phyloP scores from a whole-genome alignment of 768 basidiomycete genomes.

The Trametes meyenii region DNA sequence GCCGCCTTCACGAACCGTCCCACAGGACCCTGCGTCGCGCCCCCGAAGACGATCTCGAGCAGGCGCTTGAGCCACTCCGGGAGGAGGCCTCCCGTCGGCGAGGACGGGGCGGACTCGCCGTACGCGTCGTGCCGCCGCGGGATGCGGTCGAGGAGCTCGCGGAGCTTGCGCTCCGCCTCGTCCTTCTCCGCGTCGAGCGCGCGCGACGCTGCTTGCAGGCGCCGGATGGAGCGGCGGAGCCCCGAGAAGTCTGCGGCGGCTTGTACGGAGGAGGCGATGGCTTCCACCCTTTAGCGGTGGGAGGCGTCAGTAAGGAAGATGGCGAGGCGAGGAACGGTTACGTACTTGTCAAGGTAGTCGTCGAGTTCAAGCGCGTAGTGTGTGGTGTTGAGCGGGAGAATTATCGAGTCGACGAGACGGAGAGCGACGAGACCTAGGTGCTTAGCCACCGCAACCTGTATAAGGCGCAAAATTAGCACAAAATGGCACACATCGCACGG shows the following conservation, averaged over 20 bases:
- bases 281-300: slow-evolving; percentile 25
- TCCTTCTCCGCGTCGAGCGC: slow-evolving; percentile 34
- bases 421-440: slow-evolving; percentile 57
- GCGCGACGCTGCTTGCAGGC: slow-evolving; percentile 27
- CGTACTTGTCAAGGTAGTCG: slow-evolving; percentile 49
- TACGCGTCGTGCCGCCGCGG: slow-evolving; percentile 2
- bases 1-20: slow-evolving; percentile 58
- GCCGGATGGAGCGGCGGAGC: slow-evolving; percentile 29
- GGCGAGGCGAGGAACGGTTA: not conserved
- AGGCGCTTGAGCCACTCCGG: slow-evolving; percentile 24
- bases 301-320: not conserved
- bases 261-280: slow-evolving; percentile 21
- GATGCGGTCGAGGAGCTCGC: slow-evolving; percentile 27
- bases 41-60: slow-evolving; percentile 15
- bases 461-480: not conserved
- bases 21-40: slow-evolving; percentile 7
- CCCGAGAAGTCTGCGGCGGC: slow-evolving; percentile 25
- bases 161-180: slow-evolving; percentile 32
- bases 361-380: slow-evolving; percentile 62
- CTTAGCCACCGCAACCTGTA: slow-evolving; percentile 56
- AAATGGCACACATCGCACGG: not conserved
- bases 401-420: slow-evolving; percentile 52
- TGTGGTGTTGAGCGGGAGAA: slow-evolving; percentile 70
- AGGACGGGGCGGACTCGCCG: not conserved
- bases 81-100: not conserved